These are phyloP conservation scores for Mucor velutinosus DNA, from an alignment of 371 early-diverging fungal species.

Conservation along the genomic window DNA sequence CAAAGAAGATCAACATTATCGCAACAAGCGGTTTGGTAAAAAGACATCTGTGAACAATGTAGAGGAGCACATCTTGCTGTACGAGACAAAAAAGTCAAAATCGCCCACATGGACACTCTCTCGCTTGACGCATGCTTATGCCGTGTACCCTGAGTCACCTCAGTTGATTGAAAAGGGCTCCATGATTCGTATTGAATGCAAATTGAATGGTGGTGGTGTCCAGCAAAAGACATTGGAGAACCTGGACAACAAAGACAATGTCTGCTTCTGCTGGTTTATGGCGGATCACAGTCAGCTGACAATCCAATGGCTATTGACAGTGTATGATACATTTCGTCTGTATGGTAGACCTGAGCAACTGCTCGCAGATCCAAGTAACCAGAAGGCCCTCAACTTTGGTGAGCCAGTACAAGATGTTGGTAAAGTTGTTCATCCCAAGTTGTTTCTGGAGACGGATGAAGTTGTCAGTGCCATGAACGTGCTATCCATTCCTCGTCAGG, in stretches of 20 bases:
- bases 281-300: slow-evolving; percentile 40
- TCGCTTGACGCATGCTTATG: slow-evolving; percentile 65
- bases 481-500: background rate
- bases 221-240: background rate
- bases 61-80: slow-evolving; percentile 35
- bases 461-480: slow-evolving; percentile 24
- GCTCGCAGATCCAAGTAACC: slow-evolving; percentile 21
- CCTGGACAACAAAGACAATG: slow-evolving; percentile 14
- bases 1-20: slow-evolving; percentile 36
- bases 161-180: slow-evolving; percentile 49
- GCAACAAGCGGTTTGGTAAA: slow-evolving; percentile 42
- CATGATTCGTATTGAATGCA: slow-evolving; percentile 50
- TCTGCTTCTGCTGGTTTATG: slow-evolving; percentile 45
- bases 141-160: slow-evolving; percentile 68
- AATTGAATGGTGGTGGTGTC: slow-evolving; percentile 5
- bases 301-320: slow-evolving; percentile 38
- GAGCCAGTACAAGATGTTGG: slow-evolving; percentile 15
- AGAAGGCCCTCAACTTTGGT: slow-evolving; percentile 40
- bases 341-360: slow-evolving; percentile 47
- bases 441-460: slow-evolving; percentile 40
- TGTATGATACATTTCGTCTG: slow-evolving; percentile 52
- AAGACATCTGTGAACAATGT: slow-evolving; percentile 27
- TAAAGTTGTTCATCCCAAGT: slow-evolving; percentile 15
- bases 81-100: slow-evolving; percentile 60
- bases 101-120: slow-evolving; percentile 51